These are phyloP conservation scores for Blastobotrys proliferans DNA, from an alignment of 1,139 yeast species.

Conservation along the genomic window DNA sequence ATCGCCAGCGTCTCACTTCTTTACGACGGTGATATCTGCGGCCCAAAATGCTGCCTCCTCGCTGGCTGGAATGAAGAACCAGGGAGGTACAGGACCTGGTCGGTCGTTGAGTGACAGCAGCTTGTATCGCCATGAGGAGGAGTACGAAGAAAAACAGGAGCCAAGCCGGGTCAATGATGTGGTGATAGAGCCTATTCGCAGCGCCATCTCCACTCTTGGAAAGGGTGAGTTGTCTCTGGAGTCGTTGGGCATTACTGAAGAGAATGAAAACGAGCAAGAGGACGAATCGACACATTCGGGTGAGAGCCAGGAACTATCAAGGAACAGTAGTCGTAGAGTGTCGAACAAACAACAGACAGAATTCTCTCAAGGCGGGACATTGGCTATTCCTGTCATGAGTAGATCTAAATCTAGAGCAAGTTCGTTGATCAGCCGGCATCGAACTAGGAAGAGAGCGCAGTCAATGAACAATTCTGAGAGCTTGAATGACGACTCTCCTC, in stretches of 20 bases:
- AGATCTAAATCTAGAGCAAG: conserved; percentile 16
- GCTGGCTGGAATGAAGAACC: conserved; percentile 18
- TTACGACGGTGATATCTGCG: conserved; percentile 29
- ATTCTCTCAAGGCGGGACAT: conserved; percentile 14
- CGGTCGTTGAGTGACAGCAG: conserved; percentile 15
- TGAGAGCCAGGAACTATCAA: conserved; percentile 4
- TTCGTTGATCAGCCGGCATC: conserved; percentile 14
- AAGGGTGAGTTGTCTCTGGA: conserved; percentile 65
- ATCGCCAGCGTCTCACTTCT: conserved; percentile 31
- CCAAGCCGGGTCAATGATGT: conserved; percentile 32
- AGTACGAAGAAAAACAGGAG: conserved; percentile 14
- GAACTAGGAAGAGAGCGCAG: conserved; percentile 3
- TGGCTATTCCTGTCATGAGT: conserved; percentile 17
- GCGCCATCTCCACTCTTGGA: conserved; percentile 59
- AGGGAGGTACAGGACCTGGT: not conserved
- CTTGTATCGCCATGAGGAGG: conserved; percentile 4
- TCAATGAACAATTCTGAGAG: conserved; percentile 6
- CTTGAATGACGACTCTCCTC: not conserved
- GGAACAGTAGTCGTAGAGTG: not conserved
- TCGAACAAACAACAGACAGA: conserved; percentile 7
- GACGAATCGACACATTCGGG: not conserved
- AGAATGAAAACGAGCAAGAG: conserved; percentile 8
- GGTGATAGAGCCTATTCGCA: conserved; percentile 55
- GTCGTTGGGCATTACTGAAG: conserved; percentile 42
- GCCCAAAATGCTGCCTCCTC: conserved; percentile 35